Percentiles rank a stretch among this genome's conserved stretches.
These are phyloP conservation scores for Ceratocystis lukuohia DNA, from an alignment of 2,329 filamentous ascomycete species.

Conservation along the genomic window DNA sequence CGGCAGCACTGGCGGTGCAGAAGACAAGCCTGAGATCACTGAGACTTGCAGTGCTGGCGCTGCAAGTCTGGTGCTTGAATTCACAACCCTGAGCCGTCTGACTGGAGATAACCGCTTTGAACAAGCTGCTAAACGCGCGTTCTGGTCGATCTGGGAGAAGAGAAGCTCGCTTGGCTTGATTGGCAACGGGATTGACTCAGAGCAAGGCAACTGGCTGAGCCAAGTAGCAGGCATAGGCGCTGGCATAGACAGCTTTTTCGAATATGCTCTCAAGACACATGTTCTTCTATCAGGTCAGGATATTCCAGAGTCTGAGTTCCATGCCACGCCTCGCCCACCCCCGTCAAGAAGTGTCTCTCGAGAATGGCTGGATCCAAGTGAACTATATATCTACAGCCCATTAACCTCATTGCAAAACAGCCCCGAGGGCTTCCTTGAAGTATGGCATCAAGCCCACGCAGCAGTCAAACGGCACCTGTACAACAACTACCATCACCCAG, in stretches of 20 bases:
- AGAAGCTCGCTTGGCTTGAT: conserved; percentile 77
- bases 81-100: conserved; percentile 76
- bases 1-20: not conserved
- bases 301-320: conserved; percentile 34
- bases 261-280: conserved; percentile 91
- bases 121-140: conserved; percentile 75
- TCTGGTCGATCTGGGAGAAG: conserved; percentile 91
- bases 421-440: conserved; percentile 62
- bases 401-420: conserved; percentile 54
- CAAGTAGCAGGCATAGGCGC: conserved; percentile 89
- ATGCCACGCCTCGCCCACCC: conserved; percentile 26
- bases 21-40: conserved; percentile 51
- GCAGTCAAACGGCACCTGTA: conserved; percentile 89
- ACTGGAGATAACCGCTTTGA: conserved; percentile 84
- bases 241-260: conserved; percentile 95
- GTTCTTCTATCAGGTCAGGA: conserved; percentile 71
- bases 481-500: conserved; percentile 35
- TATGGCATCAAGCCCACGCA: conserved; percentile 74
- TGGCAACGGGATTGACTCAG: conserved; percentile 82
- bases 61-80: conserved; percentile 88
- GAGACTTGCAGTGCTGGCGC: conserved; percentile 95
- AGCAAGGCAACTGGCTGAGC: conserved; percentile 78
- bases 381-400: conserved; percentile 37
- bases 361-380: conserved; percentile 49
- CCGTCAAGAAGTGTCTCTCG: conserved; percentile 29